Percentiles rank a stretch among this genome's conserved stretches.
Conservation (phyloP, 164 flowering plant species). For the Tinospora cordifolia region DNA sequence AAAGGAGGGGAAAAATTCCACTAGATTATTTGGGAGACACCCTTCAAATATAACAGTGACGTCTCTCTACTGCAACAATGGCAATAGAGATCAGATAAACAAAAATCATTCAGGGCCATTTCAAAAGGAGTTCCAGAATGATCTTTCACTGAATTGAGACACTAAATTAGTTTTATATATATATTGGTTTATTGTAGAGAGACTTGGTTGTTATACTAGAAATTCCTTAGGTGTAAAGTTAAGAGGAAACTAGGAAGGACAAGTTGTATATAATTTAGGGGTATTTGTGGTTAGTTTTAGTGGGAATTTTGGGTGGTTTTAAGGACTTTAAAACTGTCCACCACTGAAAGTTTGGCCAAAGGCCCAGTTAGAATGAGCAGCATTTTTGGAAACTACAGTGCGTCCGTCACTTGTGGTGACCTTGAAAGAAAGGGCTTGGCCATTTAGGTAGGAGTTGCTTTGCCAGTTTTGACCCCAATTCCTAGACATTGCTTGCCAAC, state of each 20-base stretch:
- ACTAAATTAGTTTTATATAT: background rate
- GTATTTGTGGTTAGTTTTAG: constrained; percentile 10
- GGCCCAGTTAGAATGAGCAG: constrained; percentile 49
- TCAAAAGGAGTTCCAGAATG: background rate
- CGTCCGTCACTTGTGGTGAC: constrained; percentile 62
- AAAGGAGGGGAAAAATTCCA: background rate
- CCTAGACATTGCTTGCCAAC: constrained; percentile 64
- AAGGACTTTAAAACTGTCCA: constrained; percentile 26
- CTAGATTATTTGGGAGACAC: background rate
- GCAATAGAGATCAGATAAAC: background rate
- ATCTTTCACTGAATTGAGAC: background rate
- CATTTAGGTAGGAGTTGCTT: constrained; percentile 52
- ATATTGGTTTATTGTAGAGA: background rate
- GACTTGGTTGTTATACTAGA: background rate
- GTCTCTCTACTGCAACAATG: background rate
- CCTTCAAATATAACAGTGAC: background rate
- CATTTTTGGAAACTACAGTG: constrained; percentile 46
- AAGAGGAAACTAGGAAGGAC: background rate
- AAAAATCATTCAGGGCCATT: background rate
- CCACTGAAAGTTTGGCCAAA: constrained; percentile 67
- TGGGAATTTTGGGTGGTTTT: background rate
- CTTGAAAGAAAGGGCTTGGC: constrained; percentile 55
- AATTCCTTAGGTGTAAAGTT: background rate
- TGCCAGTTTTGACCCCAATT: constrained; percentile 88
- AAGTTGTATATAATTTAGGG: background rate